Conservation (phyloP, 495 filamentous ascomycete species). For the Neurospora sp. region DNA sequence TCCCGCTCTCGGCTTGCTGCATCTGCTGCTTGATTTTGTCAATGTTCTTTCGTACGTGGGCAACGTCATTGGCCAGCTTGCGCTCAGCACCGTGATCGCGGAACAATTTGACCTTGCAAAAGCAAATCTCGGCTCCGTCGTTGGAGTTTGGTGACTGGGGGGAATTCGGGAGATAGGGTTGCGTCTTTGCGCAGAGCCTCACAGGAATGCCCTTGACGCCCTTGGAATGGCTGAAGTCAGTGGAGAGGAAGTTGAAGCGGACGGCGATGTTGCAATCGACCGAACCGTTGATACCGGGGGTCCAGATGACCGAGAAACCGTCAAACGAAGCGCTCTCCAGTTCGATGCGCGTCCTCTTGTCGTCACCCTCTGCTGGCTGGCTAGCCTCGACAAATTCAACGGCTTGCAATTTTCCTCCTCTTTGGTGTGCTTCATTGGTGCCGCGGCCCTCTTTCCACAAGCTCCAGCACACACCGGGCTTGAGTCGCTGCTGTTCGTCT, state of each 20-base stretch:
- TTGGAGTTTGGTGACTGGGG: conserved; percentile 31
- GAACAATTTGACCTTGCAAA: conserved; percentile 94
- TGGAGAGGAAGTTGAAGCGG: conserved; percentile 95
- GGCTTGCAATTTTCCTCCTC: conserved; percentile 77
- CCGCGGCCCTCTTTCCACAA: conserved; percentile 93
- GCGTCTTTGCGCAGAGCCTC: conserved; percentile 82
- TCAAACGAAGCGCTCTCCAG: conserved; percentile 80
- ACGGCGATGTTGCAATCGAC: conserved; percentile 75
- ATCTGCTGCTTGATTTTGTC: conserved; percentile 92
- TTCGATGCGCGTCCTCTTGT: conserved; percentile 62
- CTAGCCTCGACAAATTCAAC: conserved; percentile 84
- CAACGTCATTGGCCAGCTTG: conserved; percentile 89
- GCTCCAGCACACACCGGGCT: conserved; percentile 80
- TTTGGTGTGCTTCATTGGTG: conserved; percentile 77
- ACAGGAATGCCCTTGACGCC: conserved; percentile 96
- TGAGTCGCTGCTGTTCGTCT: conserved; percentile 77
- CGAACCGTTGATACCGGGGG: conserved; percentile 47
- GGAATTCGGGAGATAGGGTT: conserved; percentile 41
- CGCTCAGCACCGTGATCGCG: conserved; percentile 93
- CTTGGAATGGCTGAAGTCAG: conserved; percentile 96
- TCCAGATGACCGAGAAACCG: conserved; percentile 86
- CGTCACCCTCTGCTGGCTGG: conserved; percentile 57
- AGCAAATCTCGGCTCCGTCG: conserved; percentile 60
- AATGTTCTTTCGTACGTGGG: conserved; percentile 86
- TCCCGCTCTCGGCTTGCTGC: conserved; percentile 73